Evolutionary conservation across 768 basidiomycete species (phyloP).

Genomic region (Cubamyces sp.): DNA sequence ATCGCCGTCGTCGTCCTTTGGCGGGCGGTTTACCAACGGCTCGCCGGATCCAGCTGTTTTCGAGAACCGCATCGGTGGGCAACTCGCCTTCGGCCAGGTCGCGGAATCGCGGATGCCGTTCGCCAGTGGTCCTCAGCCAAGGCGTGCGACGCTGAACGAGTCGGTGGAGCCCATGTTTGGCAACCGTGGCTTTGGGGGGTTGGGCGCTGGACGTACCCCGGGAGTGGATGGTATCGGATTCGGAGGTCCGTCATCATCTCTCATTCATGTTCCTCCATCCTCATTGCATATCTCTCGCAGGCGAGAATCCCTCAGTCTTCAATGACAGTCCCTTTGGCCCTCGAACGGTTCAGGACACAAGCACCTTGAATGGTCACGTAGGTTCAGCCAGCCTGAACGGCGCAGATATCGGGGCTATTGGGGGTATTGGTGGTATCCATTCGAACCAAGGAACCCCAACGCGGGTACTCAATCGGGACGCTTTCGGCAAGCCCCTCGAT

Average conservation of each 20-base stretch:
- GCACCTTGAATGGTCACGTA: conserved; percentile 16
- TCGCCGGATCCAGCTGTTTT: conserved; percentile 63
- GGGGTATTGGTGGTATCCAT: conserved; percentile 20
- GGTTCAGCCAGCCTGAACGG: conserved; percentile 15
- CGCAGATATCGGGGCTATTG: conserved; percentile 23
- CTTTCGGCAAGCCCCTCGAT: conserved; percentile 24
- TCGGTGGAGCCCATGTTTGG: conserved; percentile 41
- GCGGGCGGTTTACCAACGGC: conserved; percentile 63
- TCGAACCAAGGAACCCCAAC: conserved; percentile 24
- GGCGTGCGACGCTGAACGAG: conserved; percentile 44
- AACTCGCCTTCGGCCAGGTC: conserved; percentile 53
- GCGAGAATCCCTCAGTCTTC: conserved; percentile 8
- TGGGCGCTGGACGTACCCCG: conserved; percentile 34
- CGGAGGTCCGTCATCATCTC: conserved; percentile 29
- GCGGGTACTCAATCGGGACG: conserved; percentile 27
- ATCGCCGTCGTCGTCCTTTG: conserved; percentile 75
- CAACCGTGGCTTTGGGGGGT: conserved; percentile 39
- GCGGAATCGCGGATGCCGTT: conserved; percentile 38
- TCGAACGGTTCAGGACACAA: conserved; percentile 7
- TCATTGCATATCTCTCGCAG: conserved; percentile 1
- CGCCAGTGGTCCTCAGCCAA: conserved; percentile 17
- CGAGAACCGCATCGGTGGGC: conserved; percentile 17
- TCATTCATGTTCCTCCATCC: not conserved
- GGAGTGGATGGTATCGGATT: conserved; percentile 45
- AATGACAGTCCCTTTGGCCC: conserved; percentile 16